Evolutionary conservation across 352 stramenopile species (phyloP), one percentile per base, ranked within the genome.

Genomic region (Pythium pyrilobum): DNA sequence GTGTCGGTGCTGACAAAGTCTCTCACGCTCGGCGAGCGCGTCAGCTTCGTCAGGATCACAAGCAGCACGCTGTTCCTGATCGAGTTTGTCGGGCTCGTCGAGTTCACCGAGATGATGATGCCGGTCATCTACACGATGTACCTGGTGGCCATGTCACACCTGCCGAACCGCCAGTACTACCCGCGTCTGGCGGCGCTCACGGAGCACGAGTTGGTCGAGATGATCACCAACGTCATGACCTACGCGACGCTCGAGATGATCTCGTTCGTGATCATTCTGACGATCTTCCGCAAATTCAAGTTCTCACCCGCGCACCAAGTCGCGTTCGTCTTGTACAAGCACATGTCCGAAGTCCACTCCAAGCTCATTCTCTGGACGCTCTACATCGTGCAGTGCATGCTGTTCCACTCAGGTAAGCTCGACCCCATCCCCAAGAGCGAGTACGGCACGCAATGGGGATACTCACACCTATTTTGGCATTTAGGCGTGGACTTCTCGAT

Each of bases 281-380:
- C n/a, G 2, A 45, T 64, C 15, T 32, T 18, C 20, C 37, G 50
- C 21, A 58, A 34, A 16, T 32, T 55, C n/a, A 36, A 24, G 11
- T 32, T 64, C 24, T 73, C 69, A 10, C 32, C 50, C 1, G 20
- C 67, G 7, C 41, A 66, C 21, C 67, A 77, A 42, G 45, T 80
- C 4, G 55, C 59, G 0, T 80, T 74, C 24, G 67, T 80, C 29
- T 45, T 79, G 5, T 60, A 72, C 16, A 38, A 10, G 5, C 63
- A 75, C 2, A 27, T 27, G 15, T 31, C 38, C 15, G 39, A 60
- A 5, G 49, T 69, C 5, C 66, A 75, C 44, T 66, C 66, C 2
- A 75, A 73, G 24, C 58, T 79, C 2, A 51, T 65, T 7, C 52
- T 73, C 8, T 74, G 71, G 27, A 64, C 71, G 5, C 52, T 73